Conservation (phyloP, 2,329 filamentous ascomycete species). For the Fusarium xylarioides region DNA sequence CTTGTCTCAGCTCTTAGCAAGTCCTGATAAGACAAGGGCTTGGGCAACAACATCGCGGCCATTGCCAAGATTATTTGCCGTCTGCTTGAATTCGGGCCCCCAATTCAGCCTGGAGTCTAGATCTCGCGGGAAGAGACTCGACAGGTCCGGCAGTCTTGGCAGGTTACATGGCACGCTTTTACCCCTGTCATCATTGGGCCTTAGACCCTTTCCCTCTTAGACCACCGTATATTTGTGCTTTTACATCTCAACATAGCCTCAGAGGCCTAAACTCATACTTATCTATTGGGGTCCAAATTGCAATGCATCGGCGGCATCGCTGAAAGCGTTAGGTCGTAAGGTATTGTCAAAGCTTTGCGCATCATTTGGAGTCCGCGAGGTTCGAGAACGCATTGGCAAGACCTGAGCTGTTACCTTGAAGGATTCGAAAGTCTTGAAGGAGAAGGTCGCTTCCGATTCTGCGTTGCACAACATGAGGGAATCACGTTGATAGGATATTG, state of each 20-base stretch:
- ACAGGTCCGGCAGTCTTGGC: not conserved
- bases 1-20: not conserved
- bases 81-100: not conserved
- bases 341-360: not conserved
- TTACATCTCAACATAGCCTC: no score
- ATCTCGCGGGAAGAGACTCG: not conserved
- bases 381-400: not conserved
- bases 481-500: not conserved
- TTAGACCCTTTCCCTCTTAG: not conserved
- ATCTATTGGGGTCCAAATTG: not conserved
- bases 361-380: not conserved
- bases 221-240: not conserved
- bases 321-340: not conserved
- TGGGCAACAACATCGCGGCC: not conserved
- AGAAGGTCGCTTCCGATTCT: not conserved
- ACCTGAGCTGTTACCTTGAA: fast-evolving
- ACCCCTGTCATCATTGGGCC: not conserved
- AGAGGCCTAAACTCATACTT: not conserved
- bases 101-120: not conserved
- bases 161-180: not conserved
- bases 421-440: not conserved
- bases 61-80: not conserved
- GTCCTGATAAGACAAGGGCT: not conserved
- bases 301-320: not conserved
- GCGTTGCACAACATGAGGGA: not conserved